These are phyloP conservation scores for Trichoderma parareesei DNA, from an alignment of 495 filamentous ascomycete species.

Conservation along the genomic window DNA sequence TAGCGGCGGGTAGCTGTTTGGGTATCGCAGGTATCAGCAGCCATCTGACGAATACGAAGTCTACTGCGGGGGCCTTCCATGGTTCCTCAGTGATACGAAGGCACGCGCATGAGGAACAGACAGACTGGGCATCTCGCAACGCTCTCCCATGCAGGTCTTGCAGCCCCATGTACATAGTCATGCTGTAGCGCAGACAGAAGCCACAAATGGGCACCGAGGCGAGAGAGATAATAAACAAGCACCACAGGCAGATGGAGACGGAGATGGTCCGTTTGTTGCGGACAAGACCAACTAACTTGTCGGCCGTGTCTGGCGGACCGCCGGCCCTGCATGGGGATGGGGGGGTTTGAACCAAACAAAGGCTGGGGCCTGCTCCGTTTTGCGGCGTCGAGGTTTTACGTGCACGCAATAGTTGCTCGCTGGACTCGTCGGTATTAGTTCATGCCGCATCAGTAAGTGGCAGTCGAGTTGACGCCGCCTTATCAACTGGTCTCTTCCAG, in stretches of 20 bases:
- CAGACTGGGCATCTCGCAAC: slow-evolving; percentile 9
- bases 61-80: slow-evolving; percentile 5
- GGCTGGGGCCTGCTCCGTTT: background rate
- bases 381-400: slow-evolving; percentile 6
- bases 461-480: background rate
- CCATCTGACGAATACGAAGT: slow-evolving; percentile 9
- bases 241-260: background rate
- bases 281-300: background rate
- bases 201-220: background rate
- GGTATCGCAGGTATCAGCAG: background rate
- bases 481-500: too few relatives aligned
- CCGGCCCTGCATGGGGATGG: background rate
- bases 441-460: background rate
- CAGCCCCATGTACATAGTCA: background rate
- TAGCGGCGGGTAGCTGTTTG: background rate
- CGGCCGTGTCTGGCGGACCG: background rate
- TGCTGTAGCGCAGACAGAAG: background rate
- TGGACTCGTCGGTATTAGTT: background rate
- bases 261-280: background rate
- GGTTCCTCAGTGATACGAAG: slow-evolving; percentile 10
- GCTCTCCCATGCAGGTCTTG: background rate
- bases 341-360: background rate
- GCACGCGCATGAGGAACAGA: background rate
- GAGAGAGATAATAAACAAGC: too few relatives aligned
- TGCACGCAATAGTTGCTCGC: background rate